Conservation (phyloP, 1,139 yeast species). For the Candida buenavistaensis region DNA sequence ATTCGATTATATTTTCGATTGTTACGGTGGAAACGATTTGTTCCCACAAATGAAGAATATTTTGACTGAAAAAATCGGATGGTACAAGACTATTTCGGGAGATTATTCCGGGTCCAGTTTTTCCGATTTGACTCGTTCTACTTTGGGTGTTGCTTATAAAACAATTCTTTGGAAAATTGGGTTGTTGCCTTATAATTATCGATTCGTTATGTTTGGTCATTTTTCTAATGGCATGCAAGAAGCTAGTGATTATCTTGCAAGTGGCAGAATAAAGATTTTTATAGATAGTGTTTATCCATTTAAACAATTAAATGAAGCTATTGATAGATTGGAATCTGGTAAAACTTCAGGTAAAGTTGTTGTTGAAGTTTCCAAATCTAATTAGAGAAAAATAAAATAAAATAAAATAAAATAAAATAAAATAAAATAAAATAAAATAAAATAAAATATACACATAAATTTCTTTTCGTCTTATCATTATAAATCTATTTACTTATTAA, state of each 20-base stretch:
- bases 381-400: too few species aligned
- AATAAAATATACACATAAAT: not conserved
- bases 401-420: too few species aligned
- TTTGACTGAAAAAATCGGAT: constrained; percentile 35
- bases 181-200: constrained; percentile 15
- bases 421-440: not conserved
- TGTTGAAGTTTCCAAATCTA: constrained; percentile 21
- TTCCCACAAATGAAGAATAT: constrained; percentile 24
- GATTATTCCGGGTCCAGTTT: constrained; percentile 11
- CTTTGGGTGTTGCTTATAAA: constrained; percentile 20
- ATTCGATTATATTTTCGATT: constrained; percentile 35
- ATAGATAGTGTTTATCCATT: constrained; percentile 56
- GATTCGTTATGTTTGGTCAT: constrained; percentile 8
- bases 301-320: constrained; percentile 49
- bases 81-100: constrained; percentile 54
- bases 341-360: constrained; percentile 65
- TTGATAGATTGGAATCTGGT: constrained; percentile 46
- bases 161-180: constrained; percentile 13
- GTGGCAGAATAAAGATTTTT: constrained; percentile 40
- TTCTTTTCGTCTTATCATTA: not conserved
- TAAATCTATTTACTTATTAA: constrained; percentile 2
- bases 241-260: constrained; percentile 30
- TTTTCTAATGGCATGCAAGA: constrained; percentile 3
- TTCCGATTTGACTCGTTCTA: constrained; percentile 3
- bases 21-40: constrained; percentile 29